Base-by-base conservation (phyloP, 345 rosid genomes). In the Sisymbrium irio region DNA sequence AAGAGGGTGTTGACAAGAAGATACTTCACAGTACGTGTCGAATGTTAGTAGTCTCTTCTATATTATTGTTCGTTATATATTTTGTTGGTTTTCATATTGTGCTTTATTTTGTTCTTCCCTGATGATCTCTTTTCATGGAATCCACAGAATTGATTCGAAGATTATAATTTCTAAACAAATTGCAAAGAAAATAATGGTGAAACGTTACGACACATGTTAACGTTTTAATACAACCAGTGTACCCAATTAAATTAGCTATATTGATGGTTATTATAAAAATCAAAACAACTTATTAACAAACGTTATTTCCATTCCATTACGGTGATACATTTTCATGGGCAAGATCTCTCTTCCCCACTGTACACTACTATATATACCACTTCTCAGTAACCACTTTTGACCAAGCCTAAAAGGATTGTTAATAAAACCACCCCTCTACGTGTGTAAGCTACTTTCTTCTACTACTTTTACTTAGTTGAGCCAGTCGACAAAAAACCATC, bases 401-500 rank as follows among this genome's bases (percentile, higher is more conserved):
- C 61, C 67, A 59, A 49, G 47, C 74, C 79, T 75, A 67, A 33
- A 19, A 18, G 67, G 51, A 18, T 22, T 51, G 69, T 15, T 67
- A 33, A 68, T 62, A 61, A 68, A 40, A 66, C 55, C 78, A 59
- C 35, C 37, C 36, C 50, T 54, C 79, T 76, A 76, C 61, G 53
- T 63, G 42, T 69, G 3, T 11, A 45, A 44, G 35, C 75, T 77
- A 69, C 53, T 62, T 62, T 13, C 33, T 60, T 54, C 76, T 70
- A 56, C 76, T 77, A 62, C 33, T 63, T 62, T 22, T 50, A 46
- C 57, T 77, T 63, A 70, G 36, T 68, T 58, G 54, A 13, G 72
- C 84, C 81, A 40, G 73, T 69, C 22, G 71, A 73, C 80, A 70
- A 85, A 85, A 87, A 82, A 36, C 49, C 71, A 67, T 40, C 78